A percentile compares a stretch with the other conserved stretches of the same genome.
phyloP scores from a whole-genome alignment of 257 asterid genomes.

The Solanum ahanhuiri region DNA sequence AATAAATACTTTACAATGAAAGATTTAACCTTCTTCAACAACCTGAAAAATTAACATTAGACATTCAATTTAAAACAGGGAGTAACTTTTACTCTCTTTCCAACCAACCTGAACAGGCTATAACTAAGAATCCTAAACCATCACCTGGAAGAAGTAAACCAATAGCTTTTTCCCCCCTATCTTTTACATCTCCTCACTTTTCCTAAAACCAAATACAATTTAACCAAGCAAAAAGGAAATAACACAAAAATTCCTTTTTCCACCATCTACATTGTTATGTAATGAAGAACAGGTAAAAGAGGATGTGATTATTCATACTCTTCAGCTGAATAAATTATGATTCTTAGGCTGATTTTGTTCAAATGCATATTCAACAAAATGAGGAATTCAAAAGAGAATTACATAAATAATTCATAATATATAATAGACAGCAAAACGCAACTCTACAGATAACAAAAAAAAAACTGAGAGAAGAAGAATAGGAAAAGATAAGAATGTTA shows the following conservation, averaged over 20 bases:
- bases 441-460: not conserved
- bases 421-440: not conserved
- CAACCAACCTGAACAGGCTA: not conserved
- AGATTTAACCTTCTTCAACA: not conserved
- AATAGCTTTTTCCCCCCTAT: not conserved
- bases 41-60: not conserved
- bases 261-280: not conserved
- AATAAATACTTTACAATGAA: not conserved
- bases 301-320: not conserved
- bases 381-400: not conserved
- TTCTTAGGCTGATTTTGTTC: not conserved
- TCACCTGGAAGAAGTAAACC: not conserved
- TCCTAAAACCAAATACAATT: not conserved
- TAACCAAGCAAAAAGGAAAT: not conserved
- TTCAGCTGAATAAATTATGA: not conserved
- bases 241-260: not conserved
- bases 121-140: not conserved
- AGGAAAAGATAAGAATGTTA: constrained; percentile 4
- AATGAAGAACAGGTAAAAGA: not conserved
- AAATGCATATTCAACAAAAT: not conserved
- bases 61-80: not conserved
- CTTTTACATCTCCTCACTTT: not conserved
- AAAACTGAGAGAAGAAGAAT: not conserved
- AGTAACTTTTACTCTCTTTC: not conserved
- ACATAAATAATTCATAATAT: not conserved